A percentile compares a stretch with the other conserved stretches of the same genome.
Evolutionary conservation across 2,329 filamentous ascomycete genomes (phyloP).

Genomic region (Trichophyton rubrum): DNA sequence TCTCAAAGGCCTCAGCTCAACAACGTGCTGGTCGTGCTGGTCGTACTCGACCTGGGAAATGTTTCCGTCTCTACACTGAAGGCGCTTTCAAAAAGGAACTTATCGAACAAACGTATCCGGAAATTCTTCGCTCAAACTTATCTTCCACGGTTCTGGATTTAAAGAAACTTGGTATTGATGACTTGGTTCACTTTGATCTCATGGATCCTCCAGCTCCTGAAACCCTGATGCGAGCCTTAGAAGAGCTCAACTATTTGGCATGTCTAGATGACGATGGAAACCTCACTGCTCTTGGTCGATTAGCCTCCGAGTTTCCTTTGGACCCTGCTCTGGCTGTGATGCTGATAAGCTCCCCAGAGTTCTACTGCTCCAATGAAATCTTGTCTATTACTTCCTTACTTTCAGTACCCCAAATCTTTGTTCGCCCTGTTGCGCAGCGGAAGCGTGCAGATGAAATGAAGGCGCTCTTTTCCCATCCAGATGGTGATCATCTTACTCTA

Average conservation of each 20-base stretch:
- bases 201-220: conserved; percentile 98
- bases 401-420: conserved; percentile 87
- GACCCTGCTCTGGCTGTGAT: conserved; percentile 92
- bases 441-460: conserved; percentile 98
- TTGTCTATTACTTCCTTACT: conserved; percentile 87
- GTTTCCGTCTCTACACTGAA: conserved; percentile 94
- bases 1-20: conserved; percentile 93
- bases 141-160: conserved; percentile 90
- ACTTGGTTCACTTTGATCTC: conserved; percentile 94
- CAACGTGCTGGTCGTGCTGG: conserved; percentile 97
- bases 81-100: conserved; percentile 93
- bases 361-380: conserved; percentile 98
- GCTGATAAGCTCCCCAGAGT: conserved; percentile 94
- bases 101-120: conserved; percentile 92
- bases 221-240: conserved; percentile 92
- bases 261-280: conserved; percentile 95
- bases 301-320: conserved; percentile 90
- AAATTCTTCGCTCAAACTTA: conserved; percentile 88
- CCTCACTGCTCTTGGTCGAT: conserved; percentile 67
- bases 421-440: conserved; percentile 70
- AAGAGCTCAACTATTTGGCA: conserved; percentile 94
- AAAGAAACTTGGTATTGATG: conserved; percentile 91
- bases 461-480: conserved; percentile 75
- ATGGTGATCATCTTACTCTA: conserved; percentile 91
- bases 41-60: conserved; percentile 96